Conservation (phyloP, 306 rosid genomes). For the Castanea sativa region DNA sequence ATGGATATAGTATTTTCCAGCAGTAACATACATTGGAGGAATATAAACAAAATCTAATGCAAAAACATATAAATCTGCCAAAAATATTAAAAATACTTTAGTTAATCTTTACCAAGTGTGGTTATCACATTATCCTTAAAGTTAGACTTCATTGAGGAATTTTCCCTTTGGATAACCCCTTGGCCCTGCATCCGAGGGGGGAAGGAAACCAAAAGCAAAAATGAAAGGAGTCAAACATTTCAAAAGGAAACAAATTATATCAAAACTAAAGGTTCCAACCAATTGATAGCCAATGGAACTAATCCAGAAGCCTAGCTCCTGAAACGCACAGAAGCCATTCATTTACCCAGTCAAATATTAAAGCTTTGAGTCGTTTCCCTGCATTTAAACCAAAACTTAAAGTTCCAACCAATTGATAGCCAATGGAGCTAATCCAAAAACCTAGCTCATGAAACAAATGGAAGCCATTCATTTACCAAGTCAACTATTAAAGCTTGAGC, state of each 20-base stretch:
- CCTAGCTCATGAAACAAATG: background rate
- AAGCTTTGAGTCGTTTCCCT: background rate
- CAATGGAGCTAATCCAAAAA: background rate
- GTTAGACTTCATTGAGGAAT: background rate
- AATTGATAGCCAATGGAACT: background rate
- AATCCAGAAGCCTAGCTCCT: background rate
- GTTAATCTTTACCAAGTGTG: background rate
- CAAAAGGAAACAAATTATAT: background rate
- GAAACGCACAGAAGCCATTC: background rate
- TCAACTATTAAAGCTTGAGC: background rate
- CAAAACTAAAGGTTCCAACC: background rate
- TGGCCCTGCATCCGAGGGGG: background rate
- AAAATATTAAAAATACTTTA: background rate
- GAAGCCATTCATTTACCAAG: background rate
- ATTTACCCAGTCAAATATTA: background rate
- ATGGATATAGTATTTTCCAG: background rate
- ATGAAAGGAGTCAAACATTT: background rate
- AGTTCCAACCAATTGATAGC: background rate
- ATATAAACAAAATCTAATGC: background rate
- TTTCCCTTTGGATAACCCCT: background rate
- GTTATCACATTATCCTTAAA: background rate
- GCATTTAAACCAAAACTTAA: background rate
- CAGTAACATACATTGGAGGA: background rate
- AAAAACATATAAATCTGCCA: background rate
- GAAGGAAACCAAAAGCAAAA: background rate